These are phyloP conservation scores for Magnolia kwangsiensis DNA, from an alignment of 164 flowering plant species.

Conservation along the genomic window DNA sequence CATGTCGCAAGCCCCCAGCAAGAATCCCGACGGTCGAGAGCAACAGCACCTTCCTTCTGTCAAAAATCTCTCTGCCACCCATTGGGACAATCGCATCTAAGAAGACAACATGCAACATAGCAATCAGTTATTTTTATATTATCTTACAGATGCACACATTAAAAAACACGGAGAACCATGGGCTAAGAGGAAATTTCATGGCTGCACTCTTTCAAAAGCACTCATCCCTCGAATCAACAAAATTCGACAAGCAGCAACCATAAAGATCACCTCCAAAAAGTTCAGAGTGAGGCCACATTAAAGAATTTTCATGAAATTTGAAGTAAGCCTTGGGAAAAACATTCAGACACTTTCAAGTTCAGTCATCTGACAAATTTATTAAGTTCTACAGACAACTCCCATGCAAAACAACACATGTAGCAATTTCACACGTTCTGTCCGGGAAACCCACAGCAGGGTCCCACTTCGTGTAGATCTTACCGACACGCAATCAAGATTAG, in stretches of 20 bases:
- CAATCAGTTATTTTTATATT: not conserved
- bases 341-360: not conserved
- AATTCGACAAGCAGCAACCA: too few relatives aligned
- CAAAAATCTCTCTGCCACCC: slow-evolving; percentile 8
- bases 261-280: not conserved
- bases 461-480: not conserved
- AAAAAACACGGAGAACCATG: not conserved
- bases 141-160: not conserved
- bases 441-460: not conserved
- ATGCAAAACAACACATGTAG: not conserved
- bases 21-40: slow-evolving; percentile 43
- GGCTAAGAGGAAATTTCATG: not conserved
- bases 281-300: not conserved
- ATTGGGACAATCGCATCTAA: not conserved
- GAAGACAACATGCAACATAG: not conserved
- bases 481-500: not conserved
- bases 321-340: not conserved
- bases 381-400: not conserved
- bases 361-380: not conserved
- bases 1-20: slow-evolving; percentile 18
- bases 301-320: not conserved
- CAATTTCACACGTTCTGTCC: not conserved
- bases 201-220: not conserved
- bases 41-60: slow-evolving; percentile 42
- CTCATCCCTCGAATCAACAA: not conserved